Base-by-base conservation (phyloP, 371 early-diverging fungal species). In the Capillidium rhysosporum region DNA sequence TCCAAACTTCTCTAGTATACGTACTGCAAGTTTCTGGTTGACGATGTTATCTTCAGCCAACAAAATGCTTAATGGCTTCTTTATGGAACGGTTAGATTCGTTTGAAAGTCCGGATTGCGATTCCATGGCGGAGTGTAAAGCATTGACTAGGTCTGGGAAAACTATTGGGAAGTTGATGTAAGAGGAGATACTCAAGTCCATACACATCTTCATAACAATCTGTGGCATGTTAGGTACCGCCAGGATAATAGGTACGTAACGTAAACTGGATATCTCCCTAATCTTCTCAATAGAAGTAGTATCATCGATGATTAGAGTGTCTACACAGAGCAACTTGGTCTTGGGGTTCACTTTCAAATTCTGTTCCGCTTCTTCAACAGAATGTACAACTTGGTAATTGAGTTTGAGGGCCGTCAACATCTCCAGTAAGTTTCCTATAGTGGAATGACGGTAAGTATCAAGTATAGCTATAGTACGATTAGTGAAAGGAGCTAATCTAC, bases 1-100 rank as follows among this genome's bases (percentile, higher is more conserved):
- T 18, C 79, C 79, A 59, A 78, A 73, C 67, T 79, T 78, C 58
- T 81, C 77, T 49, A 87, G 61, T 24, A 84, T 76, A 12, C 77
- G 71, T n/a, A 83, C 71, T 0, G 82, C 82, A 46, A 87, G 64
- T 82, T 76, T 80, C 55, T 84, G 84, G 61, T 87, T 87, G 34
- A 87, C 81, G 44, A 77, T 65, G 49, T 87, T 84, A 54, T 85
- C 88, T 61, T 85, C 88, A 3, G 82, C 86, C 14, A 87, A 59
- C 29, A 87, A 58, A 55, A 87, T 80, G 28, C 74, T 66, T 46
- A 82, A 58, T 49, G 61, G 64, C 46, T 62, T 58, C 54, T 58
- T 55, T 46, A 55, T 58, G 10, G 58, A 52, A 26, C 58, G 57
- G 51, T 63, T 61, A 4, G 74, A 60, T 60, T 76, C 38, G 14